Conservation (phyloP, 2,329 filamentous ascomycete species). For the Pseudogymnoascus sp. region DNA sequence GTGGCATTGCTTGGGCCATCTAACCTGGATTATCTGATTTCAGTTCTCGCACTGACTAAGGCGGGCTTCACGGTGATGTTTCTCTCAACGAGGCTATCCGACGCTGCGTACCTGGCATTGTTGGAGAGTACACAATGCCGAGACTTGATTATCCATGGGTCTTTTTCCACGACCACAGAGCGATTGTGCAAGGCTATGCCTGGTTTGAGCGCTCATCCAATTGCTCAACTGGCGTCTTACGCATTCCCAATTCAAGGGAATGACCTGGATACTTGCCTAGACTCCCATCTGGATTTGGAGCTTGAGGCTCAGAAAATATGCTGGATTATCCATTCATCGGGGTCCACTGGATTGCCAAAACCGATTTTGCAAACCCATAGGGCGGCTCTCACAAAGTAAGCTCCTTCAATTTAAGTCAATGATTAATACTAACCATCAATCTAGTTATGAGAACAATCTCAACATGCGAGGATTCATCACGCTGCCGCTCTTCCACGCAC, state of each 20-base stretch:
- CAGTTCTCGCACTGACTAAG: constrained; percentile 42
- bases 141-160: constrained; percentile 17
- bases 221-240: constrained; percentile 42
- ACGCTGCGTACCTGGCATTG: constrained; percentile 40
- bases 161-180: constrained; percentile 20
- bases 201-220: constrained; percentile 24
- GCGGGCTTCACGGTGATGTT: constrained; percentile 45
- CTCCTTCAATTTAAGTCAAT: constrained; percentile 28
- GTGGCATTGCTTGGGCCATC: constrained; percentile 41
- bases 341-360: constrained; percentile 53
- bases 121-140: constrained; percentile 32
- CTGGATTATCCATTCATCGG: constrained; percentile 30
- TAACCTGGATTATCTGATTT: constrained; percentile 42
- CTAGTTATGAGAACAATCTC: constrained; percentile 17
- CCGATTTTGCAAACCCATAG: constrained; percentile 44
- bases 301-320: constrained; percentile 18
- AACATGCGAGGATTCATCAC: constrained; percentile 43
- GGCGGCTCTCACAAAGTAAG: constrained; percentile 24
- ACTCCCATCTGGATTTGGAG: constrained; percentile 33
- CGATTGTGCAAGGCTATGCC: constrained; percentile 20
- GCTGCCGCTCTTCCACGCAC: constrained; percentile 50
- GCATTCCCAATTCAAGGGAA: constrained; percentile 42
- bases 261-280: constrained; percentile 41
- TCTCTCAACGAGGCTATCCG: constrained; percentile 44
- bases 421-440: constrained; percentile 7